Conservation (phyloP, 345 rosid species). For the Eucalyptus globulus region DNA sequence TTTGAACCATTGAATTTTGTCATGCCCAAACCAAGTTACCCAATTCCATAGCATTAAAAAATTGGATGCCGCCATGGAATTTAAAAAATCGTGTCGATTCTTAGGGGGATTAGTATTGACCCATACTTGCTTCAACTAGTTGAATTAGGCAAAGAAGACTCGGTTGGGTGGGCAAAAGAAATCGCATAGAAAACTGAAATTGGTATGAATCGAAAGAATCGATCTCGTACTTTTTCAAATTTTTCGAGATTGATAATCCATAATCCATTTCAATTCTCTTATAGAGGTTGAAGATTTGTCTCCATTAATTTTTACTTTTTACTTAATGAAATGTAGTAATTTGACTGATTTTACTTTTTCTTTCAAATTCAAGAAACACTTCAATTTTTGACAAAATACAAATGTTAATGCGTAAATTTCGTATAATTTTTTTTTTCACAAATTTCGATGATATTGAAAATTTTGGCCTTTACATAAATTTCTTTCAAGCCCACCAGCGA, state of each 20-base stretch:
- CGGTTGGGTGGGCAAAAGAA: background rate
- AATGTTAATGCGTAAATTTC: background rate
- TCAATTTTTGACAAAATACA: background rate
- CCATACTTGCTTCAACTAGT: accelerated
- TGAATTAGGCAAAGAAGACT: background rate
- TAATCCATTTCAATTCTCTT: background rate
- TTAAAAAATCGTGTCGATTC: too few species aligned
- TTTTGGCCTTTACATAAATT: background rate
- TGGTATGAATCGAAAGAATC: background rate
- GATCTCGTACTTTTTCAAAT: accelerated
- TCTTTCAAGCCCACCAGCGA: background rate
- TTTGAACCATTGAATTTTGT: background rate
- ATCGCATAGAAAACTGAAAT: background rate
- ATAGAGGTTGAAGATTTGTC: too few species aligned
- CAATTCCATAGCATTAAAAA: background rate
- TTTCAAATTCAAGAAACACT: background rate
- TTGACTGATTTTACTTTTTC: background rate
- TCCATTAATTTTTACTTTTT: too few species aligned
- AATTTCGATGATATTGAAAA: background rate
- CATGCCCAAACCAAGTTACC: background rate
- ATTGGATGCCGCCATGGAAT: background rate
- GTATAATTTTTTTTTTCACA: too few species aligned
- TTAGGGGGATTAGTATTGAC: too few species aligned
- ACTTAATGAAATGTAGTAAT: too few species aligned
- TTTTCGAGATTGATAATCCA: background rate